Conservation (phyloP, 2,329 filamentous ascomycete species). For the Botryosphaeria dothidea region DNA sequence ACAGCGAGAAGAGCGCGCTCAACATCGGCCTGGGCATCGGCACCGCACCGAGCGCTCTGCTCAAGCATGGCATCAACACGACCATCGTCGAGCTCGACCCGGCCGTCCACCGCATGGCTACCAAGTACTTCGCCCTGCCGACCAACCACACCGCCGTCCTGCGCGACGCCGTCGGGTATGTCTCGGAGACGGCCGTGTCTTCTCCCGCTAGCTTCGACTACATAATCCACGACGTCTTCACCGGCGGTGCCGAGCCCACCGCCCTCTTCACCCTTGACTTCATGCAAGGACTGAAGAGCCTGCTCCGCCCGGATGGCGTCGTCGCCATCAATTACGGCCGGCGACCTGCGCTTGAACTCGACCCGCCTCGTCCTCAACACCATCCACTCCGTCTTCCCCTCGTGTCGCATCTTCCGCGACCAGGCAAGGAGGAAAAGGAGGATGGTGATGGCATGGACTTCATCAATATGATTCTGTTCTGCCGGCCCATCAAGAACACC, state of each 20-base stretch:
- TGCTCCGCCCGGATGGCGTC: constrained; percentile 77
- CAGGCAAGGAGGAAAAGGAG: constrained; percentile 32
- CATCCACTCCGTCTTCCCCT: constrained; percentile 79
- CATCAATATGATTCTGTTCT: constrained; percentile 96
- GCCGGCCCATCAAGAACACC: constrained; percentile 62
- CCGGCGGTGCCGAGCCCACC: constrained; percentile 88
- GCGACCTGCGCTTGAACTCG: constrained; percentile 76
- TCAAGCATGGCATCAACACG: constrained; percentile 85
- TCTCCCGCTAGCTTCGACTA: constrained; percentile 69
- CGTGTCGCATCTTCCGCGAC: constrained; percentile 90
- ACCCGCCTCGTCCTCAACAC: constrained; percentile 80
- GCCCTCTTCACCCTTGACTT: constrained; percentile 87
- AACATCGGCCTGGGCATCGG: constrained; percentile 92
- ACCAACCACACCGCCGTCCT: constrained; percentile 77
- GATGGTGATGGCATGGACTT: constrained; percentile 66
- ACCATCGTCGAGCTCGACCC: constrained; percentile 96
- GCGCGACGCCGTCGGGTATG: constrained; percentile 76
- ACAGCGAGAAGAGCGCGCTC: constrained; percentile 73
- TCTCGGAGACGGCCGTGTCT: constrained; percentile 52
- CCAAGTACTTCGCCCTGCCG: constrained; percentile 78
- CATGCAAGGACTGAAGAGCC: constrained; percentile 65
- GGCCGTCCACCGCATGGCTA: constrained; percentile 79
- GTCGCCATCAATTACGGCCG: constrained; percentile 94
- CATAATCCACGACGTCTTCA: constrained; percentile 97
- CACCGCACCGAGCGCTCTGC: constrained; percentile 82